These are phyloP conservation scores for Candida sp. DNA, from an alignment of 1,139 yeast species.

Conservation along the genomic window DNA sequence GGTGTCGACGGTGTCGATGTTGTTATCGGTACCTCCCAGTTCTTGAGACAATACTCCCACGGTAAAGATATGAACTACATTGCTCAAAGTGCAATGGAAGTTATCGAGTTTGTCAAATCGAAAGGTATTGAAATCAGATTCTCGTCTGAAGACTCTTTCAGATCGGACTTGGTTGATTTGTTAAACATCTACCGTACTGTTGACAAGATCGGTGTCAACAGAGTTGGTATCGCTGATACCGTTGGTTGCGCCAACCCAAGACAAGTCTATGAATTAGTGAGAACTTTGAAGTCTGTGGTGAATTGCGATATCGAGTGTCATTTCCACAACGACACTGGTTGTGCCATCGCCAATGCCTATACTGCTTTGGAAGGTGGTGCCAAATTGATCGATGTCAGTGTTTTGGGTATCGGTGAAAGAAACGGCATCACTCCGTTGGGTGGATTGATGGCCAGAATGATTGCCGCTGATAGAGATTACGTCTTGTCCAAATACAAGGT, in stretches of 20 bases:
- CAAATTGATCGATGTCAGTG: constrained; percentile 91
- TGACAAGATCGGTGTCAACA: constrained; percentile 96
- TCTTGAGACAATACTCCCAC: constrained; percentile 92
- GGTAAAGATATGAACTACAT: constrained; percentile 99
- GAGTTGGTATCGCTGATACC: constrained; percentile 99
- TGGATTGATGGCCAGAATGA: constrained; percentile 99
- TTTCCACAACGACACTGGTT: constrained; percentile 99
- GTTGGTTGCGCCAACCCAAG: constrained; percentile 99
- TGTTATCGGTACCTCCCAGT: constrained; percentile 97
- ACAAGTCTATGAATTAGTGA: constrained; percentile 96
- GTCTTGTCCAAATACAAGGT: constrained; percentile 94
- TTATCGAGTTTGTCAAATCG: constrained; percentile 95
- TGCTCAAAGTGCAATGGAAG: constrained; percentile 96
- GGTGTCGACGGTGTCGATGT: constrained; percentile 99
- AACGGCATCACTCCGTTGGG: constrained; percentile 98
- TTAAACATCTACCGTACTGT: constrained; percentile 96
- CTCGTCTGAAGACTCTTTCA: constrained; percentile 96
- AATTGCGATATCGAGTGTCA: constrained; percentile 98
- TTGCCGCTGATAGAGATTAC: constrained; percentile 97
- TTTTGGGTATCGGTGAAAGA: constrained; percentile 98
- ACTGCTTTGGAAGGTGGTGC: constrained; percentile 99
- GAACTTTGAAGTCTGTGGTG: constrained; percentile 92
- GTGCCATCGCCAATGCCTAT: constrained; percentile 99
- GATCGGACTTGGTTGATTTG: constrained; percentile 95
- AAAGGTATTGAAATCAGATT: constrained; percentile 98